Conservation (phyloP, 2,329 filamentous ascomycete species). For the Boeremia exigua region DNA sequence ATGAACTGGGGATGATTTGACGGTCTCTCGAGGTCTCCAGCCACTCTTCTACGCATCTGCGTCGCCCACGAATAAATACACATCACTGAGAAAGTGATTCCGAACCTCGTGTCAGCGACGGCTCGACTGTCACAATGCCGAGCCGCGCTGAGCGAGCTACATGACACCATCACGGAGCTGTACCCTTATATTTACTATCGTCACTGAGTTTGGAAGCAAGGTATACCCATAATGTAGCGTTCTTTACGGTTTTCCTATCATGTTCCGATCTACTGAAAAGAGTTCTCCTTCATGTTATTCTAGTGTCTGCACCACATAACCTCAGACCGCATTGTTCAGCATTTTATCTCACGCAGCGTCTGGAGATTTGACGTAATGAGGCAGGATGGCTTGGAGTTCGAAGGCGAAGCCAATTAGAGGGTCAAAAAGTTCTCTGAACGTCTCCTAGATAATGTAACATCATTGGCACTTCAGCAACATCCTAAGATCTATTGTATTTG, state of each 20-base stretch:
- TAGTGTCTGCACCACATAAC: conserved; percentile 14
- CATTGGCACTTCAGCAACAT: neutral
- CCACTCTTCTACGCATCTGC: neutral
- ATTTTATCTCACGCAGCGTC: conserved; percentile 12
- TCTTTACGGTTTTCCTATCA: conserved; percentile 24
- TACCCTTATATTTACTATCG: conserved; percentile 30
- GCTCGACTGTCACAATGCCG: conserved; percentile 4
- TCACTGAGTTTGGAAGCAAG: conserved; percentile 31
- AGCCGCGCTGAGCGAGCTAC: conserved; percentile 38
- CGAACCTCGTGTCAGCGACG: conserved; percentile 41
- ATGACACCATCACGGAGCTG: conserved; percentile 45
- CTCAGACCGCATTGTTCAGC: conserved; percentile 1
- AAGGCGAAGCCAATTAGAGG: conserved; percentile 21
- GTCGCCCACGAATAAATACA: neutral
- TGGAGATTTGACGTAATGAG: conserved; percentile 24
- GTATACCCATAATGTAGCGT: conserved; percentile 48
- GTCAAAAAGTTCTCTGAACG: conserved; percentile 4
- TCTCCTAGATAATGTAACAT: conserved; percentile 18
- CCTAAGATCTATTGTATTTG: neutral
- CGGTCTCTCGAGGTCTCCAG: neutral
- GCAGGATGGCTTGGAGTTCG: conserved; percentile 18
- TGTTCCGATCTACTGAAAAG: conserved; percentile 9
- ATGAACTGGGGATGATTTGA: conserved; percentile 41
- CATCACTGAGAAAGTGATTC: conserved; percentile 49
- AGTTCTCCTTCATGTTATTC: conserved; percentile 11